Evolutionary conservation across 495 filamentous ascomycete species (phyloP).

Genomic region (Podospora tetraspora): DNA sequence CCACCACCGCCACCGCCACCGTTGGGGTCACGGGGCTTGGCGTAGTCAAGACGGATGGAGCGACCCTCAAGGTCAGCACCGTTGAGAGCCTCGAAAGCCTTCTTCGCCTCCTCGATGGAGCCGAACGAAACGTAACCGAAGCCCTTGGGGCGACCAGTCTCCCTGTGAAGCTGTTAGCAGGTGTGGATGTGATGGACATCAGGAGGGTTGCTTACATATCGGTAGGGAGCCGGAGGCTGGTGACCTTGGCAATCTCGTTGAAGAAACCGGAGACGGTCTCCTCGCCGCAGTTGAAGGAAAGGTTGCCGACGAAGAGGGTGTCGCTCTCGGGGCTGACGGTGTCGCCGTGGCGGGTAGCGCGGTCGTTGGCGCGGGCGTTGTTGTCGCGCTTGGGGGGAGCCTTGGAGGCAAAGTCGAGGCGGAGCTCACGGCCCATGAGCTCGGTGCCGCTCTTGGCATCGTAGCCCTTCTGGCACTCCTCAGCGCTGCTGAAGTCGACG

Average conservation of each 20-base stretch:
- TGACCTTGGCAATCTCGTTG: conserved; percentile 61
- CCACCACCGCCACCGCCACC: conserved; percentile 47
- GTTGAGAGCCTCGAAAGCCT: conserved; percentile 66
- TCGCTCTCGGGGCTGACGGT: conserved; percentile 66
- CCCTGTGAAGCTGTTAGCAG: conserved; percentile 48
- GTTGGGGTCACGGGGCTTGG: conserved; percentile 64
- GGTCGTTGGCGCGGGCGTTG: conserved; percentile 57
- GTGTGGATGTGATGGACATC: background rate
- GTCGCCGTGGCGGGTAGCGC: conserved; percentile 76
- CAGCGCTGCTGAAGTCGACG: conserved; percentile 74
- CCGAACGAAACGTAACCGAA: conserved; percentile 89
- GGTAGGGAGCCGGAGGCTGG: conserved; percentile 82
- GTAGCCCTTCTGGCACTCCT: conserved; percentile 69
- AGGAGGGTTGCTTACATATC: conserved; percentile 52
- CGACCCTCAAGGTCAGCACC: conserved; percentile 73
- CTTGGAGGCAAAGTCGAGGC: conserved; percentile 81
- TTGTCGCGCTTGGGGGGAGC: conserved; percentile 51
- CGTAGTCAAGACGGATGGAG: conserved; percentile 82
- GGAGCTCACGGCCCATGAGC: conserved; percentile 79
- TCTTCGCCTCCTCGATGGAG: conserved; percentile 79
- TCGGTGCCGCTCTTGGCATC: conserved; percentile 72
- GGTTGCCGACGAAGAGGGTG: conserved; percentile 91
- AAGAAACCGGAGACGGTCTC: conserved; percentile 71
- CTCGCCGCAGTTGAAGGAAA: conserved; percentile 79
- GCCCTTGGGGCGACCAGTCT: conserved; percentile 83